Base-by-base conservation (phyloP, 371 early-diverging fungal species). In the Mortierella sp. region DNA sequence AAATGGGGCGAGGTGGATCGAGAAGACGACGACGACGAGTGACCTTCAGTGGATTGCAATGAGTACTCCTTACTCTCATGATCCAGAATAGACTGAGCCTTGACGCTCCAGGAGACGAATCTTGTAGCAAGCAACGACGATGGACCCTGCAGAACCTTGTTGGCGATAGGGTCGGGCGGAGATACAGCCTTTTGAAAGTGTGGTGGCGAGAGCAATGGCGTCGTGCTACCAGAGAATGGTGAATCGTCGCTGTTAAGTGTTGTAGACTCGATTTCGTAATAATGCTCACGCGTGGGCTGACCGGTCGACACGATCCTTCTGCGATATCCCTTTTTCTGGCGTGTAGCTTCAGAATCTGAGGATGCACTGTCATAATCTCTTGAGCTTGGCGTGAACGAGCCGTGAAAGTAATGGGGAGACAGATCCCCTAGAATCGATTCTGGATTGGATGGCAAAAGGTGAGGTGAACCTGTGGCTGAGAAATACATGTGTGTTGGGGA, bases 311-410 rank as follows among this genome's bases (percentile, higher is more conserved):
- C 28, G 24, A 77, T 69, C 17, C 77, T 65, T 50, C 77, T 41
- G 28, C 45, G 62, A 51, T 57, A 69, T 22, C 22, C 44, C 53
- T 65, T 69, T 54, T 61, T 56, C 45, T 65, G 57, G 0, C 73
- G 73, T 1, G 61, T 57, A 13, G 65, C 62, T 54, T 77, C 77
- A 1, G 77, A 77, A 27, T 77, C 77, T 2, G 76, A 74, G 22
- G 77, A 77, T 39, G 70, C 67, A 44, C 77, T 77, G 21, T 77
- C 77, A 22, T 77, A 77, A 12, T 77, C 77, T 46, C 77, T 53
- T 6, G 76, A 76, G 49, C 39, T 52, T 6, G 76, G 76, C 14
- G 76, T 68, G 39, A 64, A 53, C 17, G 77, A 61, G 6, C 70
- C 77, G n/a, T 69, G 69, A 53, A 68, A 69, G 52, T 77, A 77